These are phyloP conservation scores for Diversispora eburnea DNA, from an alignment of 192 early-diverging fungal genomes.

Conservation along the genomic window DNA sequence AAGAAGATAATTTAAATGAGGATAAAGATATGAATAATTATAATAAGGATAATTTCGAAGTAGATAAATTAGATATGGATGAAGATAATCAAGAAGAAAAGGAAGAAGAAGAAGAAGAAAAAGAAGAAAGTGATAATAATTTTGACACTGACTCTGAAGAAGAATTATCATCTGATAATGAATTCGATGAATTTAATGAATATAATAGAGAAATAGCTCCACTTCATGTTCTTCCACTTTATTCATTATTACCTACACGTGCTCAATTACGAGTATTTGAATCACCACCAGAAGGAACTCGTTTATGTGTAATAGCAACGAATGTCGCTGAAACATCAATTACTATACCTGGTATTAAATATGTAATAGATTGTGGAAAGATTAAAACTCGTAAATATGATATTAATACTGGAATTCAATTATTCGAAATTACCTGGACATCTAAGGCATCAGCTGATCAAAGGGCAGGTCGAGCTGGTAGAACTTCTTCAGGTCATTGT, in stretches of 20 bases:
- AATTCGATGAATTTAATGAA: not conserved
- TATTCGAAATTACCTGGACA: constrained; percentile 91
- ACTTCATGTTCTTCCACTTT: constrained; percentile 95
- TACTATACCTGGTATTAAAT: constrained; percentile 93
- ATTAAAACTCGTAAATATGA: constrained; percentile 92
- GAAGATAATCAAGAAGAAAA: constrained; percentile 71
- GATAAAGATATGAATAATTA: not conserved
- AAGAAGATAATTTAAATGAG: constrained; percentile 3
- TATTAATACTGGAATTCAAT: constrained; percentile 91
- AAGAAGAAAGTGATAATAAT: constrained; percentile 46
- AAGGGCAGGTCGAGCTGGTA: constrained; percentile 90
- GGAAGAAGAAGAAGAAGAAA: constrained; percentile 52
- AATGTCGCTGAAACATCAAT: constrained; percentile 98
- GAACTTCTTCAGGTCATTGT: constrained; percentile 90
- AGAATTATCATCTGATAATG: constrained; percentile 37
- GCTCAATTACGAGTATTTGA: constrained; percentile 93
- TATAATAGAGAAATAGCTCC: constrained; percentile 43
- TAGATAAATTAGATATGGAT: constrained; percentile 58
- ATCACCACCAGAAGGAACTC: constrained; percentile 77
- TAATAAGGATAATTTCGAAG: constrained; percentile 49
- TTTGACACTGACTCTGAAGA: constrained; percentile 36
- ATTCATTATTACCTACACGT: constrained; percentile 87
- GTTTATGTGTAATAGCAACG: constrained; percentile 92
- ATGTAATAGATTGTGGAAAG: constrained; percentile 93
- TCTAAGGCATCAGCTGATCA: constrained; percentile 93